A percentile compares a stretch with the other conserved stretches of the same genome.
Conservation (phyloP, 179 eudicot species). For the Amaranthus tricolor region DNA sequence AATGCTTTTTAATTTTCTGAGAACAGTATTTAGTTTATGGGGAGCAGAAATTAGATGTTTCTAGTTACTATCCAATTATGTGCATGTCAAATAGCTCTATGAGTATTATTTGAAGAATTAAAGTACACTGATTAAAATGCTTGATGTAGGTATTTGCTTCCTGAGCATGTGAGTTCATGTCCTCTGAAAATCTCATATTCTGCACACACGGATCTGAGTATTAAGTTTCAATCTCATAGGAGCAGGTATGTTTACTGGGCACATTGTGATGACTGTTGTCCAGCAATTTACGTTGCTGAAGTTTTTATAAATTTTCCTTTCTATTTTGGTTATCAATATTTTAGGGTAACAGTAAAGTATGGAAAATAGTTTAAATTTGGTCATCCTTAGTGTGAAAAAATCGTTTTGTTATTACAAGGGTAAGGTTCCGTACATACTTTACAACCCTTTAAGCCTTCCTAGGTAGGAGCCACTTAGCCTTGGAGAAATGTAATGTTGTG, state of each 20-base stretch:
- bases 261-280: not conserved
- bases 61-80: not conserved
- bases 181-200: constrained; percentile 64
- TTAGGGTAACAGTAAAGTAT: no score
- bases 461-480: no score
- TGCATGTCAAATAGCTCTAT: not conserved
- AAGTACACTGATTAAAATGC: constrained; percentile 18
- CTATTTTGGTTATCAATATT: not conserved
- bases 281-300: not conserved
- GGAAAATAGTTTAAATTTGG: no score
- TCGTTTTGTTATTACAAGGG: no score
- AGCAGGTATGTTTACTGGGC: constrained; percentile 54
- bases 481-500: no score
- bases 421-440: no score
- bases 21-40: not conserved
- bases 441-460: no score
- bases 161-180: constrained; percentile 57
- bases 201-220: constrained; percentile 75
- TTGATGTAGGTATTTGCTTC: constrained; percentile 68
- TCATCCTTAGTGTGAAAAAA: no score
- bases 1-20: not conserved
- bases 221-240: constrained; percentile 77
- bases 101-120: not conserved
- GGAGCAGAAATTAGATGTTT: not conserved
- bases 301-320: not conserved